Conservation (phyloP, 495 filamentous ascomycete species). For the Gamarada debralockiae region DNA sequence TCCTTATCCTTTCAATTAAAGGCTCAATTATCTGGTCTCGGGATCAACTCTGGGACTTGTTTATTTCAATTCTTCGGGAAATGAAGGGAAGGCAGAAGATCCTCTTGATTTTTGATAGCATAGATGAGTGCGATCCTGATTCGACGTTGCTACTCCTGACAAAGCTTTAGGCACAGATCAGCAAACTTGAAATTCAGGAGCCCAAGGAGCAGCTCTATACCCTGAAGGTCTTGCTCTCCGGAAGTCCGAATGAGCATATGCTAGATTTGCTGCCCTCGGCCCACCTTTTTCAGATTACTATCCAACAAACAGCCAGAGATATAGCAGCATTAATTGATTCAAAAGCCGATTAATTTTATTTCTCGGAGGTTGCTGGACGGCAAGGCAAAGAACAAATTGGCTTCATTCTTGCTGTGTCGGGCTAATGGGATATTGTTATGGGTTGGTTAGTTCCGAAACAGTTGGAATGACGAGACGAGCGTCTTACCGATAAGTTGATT, state of each 20-base stretch:
- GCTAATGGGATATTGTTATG: conserved; percentile 15
- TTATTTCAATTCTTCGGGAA: background rate
- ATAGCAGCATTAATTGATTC: background rate
- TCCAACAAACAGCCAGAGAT: background rate
- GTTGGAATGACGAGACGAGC: background rate
- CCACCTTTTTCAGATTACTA: conserved; percentile 2
- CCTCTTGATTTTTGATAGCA: background rate
- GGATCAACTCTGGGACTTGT: background rate
- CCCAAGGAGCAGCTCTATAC: too few species aligned
- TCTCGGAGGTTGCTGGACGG: background rate
- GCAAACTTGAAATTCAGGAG: too few species aligned
- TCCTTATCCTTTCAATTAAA: background rate
- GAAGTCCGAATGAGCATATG: conserved; percentile 3
- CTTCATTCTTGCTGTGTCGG: background rate
- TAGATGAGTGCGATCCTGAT: conserved; percentile 1
- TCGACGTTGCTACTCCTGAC: background rate
- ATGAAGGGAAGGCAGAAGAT: background rate
- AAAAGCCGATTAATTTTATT: background rate
- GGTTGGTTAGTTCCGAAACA: conserved; percentile 5
- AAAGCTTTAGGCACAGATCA: background rate
- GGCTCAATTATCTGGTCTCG: conserved; percentile 1
- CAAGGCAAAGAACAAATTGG: background rate
- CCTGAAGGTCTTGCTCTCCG: conserved; percentile 1
- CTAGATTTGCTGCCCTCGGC: background rate
- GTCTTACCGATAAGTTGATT: conserved; percentile 3